Evolutionary conservation across 345 rosid genomes (phyloP).

Genomic region (Garcia nutans): DNA sequence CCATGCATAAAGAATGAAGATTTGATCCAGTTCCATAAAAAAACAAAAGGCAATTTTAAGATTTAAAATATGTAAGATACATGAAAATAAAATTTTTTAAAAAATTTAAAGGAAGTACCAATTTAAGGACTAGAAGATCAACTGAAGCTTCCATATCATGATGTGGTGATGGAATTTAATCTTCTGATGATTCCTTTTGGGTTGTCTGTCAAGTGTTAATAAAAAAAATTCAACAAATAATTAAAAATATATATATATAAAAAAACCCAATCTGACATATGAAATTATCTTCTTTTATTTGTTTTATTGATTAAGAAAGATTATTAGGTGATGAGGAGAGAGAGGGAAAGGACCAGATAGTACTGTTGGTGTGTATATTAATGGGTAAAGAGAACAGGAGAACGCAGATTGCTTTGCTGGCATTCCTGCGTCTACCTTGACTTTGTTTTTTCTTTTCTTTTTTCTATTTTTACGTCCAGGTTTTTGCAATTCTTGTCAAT

Average conservation of each 20-base stretch:
- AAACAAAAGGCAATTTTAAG: not conserved
- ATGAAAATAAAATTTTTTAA: not conserved
- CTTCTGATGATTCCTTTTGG: conserved; percentile 12
- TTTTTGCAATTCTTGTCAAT: not conserved
- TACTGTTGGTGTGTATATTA: not conserved
- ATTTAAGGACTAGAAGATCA: conserved; percentile 17
- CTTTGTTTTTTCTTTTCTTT: not conserved
- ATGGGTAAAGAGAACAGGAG: conserved; percentile 22
- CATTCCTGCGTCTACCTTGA: conserved; percentile 11
- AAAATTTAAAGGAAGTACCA: not conserved
- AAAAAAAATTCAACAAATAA: no score
- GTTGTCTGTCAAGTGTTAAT: not conserved
- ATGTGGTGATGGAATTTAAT: conserved; percentile 16
- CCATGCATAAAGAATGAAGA: conserved; percentile 27
- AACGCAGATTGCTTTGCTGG: conserved; percentile 20
- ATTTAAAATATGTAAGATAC: not conserved
- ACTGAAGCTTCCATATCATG: conserved; percentile 37
- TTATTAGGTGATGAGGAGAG: conserved; percentile 16
- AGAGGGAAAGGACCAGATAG: conserved; percentile 8
- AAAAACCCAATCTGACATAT: conserved; percentile 33
- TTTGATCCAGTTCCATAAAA: not conserved
- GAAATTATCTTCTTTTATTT: not conserved
- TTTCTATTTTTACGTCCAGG: not conserved
- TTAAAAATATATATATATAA: not conserved
- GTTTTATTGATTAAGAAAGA: not conserved